These are phyloP conservation scores for Psilocybe cubensis DNA, from an alignment of 768 basidiomycete species.

Conservation along the genomic window DNA sequence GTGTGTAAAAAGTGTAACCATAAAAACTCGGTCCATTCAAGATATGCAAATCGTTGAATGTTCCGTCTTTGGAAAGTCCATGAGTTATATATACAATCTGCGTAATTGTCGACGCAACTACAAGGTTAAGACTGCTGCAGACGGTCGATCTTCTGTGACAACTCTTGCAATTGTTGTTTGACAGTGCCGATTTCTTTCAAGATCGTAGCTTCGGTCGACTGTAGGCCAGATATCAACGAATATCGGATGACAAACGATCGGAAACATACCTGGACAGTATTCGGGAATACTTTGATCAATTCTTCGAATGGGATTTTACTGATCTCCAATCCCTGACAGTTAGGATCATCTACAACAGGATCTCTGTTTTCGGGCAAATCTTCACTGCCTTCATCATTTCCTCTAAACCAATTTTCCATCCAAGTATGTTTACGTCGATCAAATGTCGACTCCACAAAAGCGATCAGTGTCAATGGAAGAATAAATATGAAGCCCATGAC, in stretches of 20 bases:
- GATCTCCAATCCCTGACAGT: conserved; percentile 61
- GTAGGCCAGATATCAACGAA: not conserved
- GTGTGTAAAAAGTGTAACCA: not conserved
- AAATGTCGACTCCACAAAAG: conserved; percentile 71
- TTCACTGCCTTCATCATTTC: conserved; percentile 59
- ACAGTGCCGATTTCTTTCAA: conserved; percentile 65
- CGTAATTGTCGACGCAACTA: no score
- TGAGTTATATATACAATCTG: no score
- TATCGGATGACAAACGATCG: not conserved
- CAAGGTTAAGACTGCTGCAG: conserved; percentile 14
- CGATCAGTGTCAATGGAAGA: conserved; percentile 73
- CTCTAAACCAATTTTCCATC: conserved; percentile 70
- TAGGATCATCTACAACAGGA: conserved; percentile 62
- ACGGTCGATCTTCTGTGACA: conserved; percentile 41
- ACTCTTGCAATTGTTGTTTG: conserved; percentile 44
- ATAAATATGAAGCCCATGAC: conserved; percentile 86
- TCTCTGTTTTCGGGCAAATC: conserved; percentile 58
- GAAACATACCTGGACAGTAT: conserved; percentile 61
- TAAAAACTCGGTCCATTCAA: no score
- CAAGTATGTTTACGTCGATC: conserved; percentile 55
- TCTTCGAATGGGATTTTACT: conserved; percentile 73
- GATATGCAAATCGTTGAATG: no score
- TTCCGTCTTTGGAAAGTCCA: no score
- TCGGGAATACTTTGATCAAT: conserved; percentile 72
- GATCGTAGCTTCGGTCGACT: conserved; percentile 76